Base-by-base conservation (phyloP, 495 filamentous ascomycete genomes). In the Neurospora sp. region DNA sequence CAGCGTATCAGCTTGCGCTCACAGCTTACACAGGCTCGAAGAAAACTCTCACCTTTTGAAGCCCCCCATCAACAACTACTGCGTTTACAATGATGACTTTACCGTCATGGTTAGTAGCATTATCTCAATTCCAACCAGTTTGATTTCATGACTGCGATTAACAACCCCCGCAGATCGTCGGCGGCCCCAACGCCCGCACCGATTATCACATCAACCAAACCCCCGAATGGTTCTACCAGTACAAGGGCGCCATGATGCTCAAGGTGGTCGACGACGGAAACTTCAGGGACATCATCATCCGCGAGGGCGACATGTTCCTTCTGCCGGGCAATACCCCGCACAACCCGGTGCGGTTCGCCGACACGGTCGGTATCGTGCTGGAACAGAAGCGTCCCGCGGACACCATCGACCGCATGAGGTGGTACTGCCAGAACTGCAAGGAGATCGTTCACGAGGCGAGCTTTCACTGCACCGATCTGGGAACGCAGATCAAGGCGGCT, bases 171-270 rank as follows among this genome's bases (percentile, higher is more conserved):
- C 76, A 92, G 93, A 94, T 99, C 74, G 94, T 99, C 71, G 96
- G 96, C 77, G 96, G 96, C 16, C 96, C 96, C 71, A 99, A 99
- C 81, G 93, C 93, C 17, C 90, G 96, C 74, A 97, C 94, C 69
- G 96, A 98, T 86, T 99, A 97, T 85, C 96, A 98, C 86, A 97
- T 99, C 85, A 99, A 99, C 84, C 84, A 90, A 70, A 99, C 96
- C 0, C 90, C 96, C 8, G 96, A 99, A 78, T 98, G 94, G 89
- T 99, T 98, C 87, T 99, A 96, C 86, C 95, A 98, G 80, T 92
- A 97, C 85, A 88, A 89, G 72, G 96, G 96, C 69, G 88, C 88
- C 37, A 97, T 99, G 96, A 85, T 98, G 22, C 90, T 99, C 69
- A 97, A 96, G 78, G 93, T 96, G 3, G 94, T 98, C 40, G 88